These are phyloP conservation scores for Penicillium brevicompactum DNA, from an alignment of 2,329 filamentous ascomycete genomes.

Conservation along the genomic window DNA sequence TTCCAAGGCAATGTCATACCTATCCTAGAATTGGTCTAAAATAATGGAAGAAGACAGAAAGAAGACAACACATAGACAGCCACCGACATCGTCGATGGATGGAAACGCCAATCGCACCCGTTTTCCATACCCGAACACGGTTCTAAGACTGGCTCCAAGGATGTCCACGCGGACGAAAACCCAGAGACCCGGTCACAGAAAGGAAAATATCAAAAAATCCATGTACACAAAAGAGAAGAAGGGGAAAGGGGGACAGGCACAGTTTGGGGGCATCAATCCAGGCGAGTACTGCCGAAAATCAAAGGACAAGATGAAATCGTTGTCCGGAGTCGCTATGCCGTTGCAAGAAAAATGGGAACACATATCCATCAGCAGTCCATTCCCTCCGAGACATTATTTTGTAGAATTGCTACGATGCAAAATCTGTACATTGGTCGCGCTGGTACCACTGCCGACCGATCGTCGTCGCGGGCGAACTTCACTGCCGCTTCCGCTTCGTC, in stretches of 20 bases:
- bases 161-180: constrained; percentile 33
- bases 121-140: constrained; percentile 48
- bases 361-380: constrained; percentile 22
- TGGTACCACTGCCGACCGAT: constrained; percentile 39
- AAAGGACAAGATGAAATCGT: constrained; percentile 34
- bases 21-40: constrained; percentile 35
- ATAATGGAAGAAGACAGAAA: constrained; percentile 16
- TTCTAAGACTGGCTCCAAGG: constrained; percentile 43
- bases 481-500: constrained; percentile 45
- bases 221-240: constrained; percentile 44
- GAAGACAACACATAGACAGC: constrained; percentile 30
- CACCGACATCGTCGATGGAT: constrained; percentile 36
- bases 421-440: constrained; percentile 35
- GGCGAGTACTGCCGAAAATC: constrained; percentile 21
- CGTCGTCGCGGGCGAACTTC: constrained; percentile 46
- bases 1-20: constrained; percentile 28
- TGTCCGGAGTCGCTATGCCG: constrained; percentile 42
- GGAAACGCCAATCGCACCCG: constrained; percentile 46
- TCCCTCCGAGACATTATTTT: constrained; percentile 33
- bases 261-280: constrained; percentile 27
- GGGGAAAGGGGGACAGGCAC: constrained; percentile 25
- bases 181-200: constrained; percentile 30
- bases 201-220: constrained; percentile 41
- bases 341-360: constrained; percentile 32
- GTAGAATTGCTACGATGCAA: constrained; percentile 47